Conservation (phyloP, 108 stramenopile genomes). For the Cyclotella cryptica region DNA sequence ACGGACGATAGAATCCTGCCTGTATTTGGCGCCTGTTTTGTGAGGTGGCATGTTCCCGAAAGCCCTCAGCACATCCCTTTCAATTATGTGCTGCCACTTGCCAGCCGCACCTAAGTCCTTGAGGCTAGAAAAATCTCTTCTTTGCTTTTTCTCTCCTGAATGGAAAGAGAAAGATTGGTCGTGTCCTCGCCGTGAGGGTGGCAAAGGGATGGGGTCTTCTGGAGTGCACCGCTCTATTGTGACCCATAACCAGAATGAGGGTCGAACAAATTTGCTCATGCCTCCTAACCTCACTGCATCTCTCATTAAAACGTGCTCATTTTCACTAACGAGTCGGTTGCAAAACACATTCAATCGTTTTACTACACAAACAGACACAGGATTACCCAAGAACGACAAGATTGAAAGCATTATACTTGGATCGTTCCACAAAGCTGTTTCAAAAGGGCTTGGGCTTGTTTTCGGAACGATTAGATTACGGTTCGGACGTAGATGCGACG, state of each 20-base stretch:
- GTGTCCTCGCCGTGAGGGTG: slow-evolving; percentile 28
- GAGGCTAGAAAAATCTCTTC: slow-evolving; percentile 42
- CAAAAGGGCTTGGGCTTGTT: slow-evolving; percentile 79
- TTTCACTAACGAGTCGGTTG: slow-evolving; percentile 66
- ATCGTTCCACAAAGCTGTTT: slow-evolving; percentile 60
- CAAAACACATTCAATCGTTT: slow-evolving; percentile 78
- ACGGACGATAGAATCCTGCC: slow-evolving; percentile 83
- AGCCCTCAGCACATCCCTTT: slow-evolving; percentile 79
- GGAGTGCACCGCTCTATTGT: slow-evolving; percentile 67
- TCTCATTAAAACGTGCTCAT: slow-evolving; percentile 81
- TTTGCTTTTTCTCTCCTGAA: not conserved
- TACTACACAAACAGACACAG: slow-evolving; percentile 78
- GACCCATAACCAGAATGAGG: slow-evolving; percentile 90
- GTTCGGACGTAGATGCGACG: slow-evolving; percentile 16
- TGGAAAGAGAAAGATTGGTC: slow-evolving; percentile 3
- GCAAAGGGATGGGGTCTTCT: slow-evolving; percentile 45
- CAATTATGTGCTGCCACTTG: slow-evolving; percentile 84
- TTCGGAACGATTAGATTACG: slow-evolving; percentile 39
- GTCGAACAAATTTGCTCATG: slow-evolving; percentile 74
- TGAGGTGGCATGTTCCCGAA: slow-evolving; percentile 93
- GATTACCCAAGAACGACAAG: slow-evolving; percentile 81
- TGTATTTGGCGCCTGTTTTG: slow-evolving; percentile 73
- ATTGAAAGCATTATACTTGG: slow-evolving; percentile 73
- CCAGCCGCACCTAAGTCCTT: slow-evolving; percentile 66
- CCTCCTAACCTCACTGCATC: slow-evolving; percentile 86